A percentile compares a stretch with the other conserved stretches of the same genome.
Conservation (phyloP, 2,329 filamentous ascomycete species). For the Ophiostoma sp. region DNA sequence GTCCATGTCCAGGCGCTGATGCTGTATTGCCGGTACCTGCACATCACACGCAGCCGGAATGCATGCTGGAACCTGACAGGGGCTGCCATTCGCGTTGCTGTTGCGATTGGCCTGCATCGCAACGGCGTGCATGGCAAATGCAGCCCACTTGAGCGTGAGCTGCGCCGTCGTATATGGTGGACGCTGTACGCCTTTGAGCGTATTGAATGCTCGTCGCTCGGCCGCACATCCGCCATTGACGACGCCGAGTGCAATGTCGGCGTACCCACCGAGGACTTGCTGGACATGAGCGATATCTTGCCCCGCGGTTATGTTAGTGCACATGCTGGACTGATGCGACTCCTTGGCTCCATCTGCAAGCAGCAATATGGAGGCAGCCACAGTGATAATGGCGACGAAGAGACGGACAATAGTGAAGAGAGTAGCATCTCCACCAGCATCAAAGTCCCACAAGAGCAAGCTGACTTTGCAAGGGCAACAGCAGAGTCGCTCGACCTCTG, state of each 20-base stretch:
- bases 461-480: constrained; percentile 20
- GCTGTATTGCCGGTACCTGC: constrained; percentile 27
- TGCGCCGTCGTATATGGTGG: constrained; percentile 33
- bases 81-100: constrained; percentile 24
- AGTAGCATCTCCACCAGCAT: neutral
- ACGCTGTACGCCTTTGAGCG: constrained; percentile 34
- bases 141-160: constrained; percentile 33
- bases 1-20: constrained; percentile 26
- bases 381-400: constrained; percentile 12
- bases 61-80: constrained; percentile 28
- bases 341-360: constrained; percentile 30
- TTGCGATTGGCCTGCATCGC: constrained; percentile 27
- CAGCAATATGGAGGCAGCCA: constrained; percentile 29
- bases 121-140: constrained; percentile 19
- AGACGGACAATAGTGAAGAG: neutral
- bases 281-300: constrained; percentile 29
- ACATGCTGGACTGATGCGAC: constrained; percentile 27
- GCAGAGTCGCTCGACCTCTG: constrained; percentile 22
- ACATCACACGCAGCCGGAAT: constrained; percentile 26
- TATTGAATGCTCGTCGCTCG: constrained; percentile 32
- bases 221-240: constrained; percentile 32
- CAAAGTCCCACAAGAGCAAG: constrained; percentile 16
- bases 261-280: constrained; percentile 28
- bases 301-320: constrained; percentile 27
- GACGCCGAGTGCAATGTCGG: constrained; percentile 31